Evolutionary conservation across 768 basidiomycete genomes (phyloP).

Genomic region (Lactifluus hygrophoroides): DNA sequence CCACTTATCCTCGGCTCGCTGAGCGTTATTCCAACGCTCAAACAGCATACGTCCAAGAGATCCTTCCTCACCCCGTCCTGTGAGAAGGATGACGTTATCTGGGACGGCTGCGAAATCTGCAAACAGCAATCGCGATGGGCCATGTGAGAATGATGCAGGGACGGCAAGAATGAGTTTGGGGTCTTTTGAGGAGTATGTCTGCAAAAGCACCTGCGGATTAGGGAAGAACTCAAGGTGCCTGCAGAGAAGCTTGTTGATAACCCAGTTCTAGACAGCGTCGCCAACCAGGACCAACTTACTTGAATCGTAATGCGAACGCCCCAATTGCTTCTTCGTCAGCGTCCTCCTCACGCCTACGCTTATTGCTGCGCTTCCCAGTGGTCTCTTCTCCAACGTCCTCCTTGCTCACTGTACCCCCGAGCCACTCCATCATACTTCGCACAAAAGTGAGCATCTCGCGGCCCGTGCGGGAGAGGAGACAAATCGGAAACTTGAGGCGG

Average conservation of each 20-base stretch:
- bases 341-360: constrained; percentile 35
- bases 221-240: constrained; percentile 93
- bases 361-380: constrained; percentile 38
- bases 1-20: constrained; percentile 76
- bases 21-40: constrained; percentile 76
- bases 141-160: constrained; percentile 87
- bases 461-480: constrained; percentile 84
- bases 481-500: constrained; percentile 77
- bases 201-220: constrained; percentile 68
- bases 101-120: constrained; percentile 75
- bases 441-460: constrained; percentile 92
- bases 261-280: not conserved
- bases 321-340: constrained; percentile 76
- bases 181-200: constrained; percentile 76
- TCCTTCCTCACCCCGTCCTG: constrained; percentile 67
- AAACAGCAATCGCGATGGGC: constrained; percentile 81
- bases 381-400: constrained; percentile 84
- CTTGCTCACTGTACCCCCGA: constrained; percentile 90
- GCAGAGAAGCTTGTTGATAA: not conserved
- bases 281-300: constrained; percentile 49
- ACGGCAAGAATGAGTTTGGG: constrained; percentile 93
- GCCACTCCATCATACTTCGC: constrained; percentile 97
- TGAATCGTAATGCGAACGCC: constrained; percentile 81
- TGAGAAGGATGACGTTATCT: constrained; percentile 83
- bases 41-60: constrained; percentile 75